Evolutionary conservation across 306 rosid species (phyloP).

Genomic region (Coriaria nepalensis): DNA sequence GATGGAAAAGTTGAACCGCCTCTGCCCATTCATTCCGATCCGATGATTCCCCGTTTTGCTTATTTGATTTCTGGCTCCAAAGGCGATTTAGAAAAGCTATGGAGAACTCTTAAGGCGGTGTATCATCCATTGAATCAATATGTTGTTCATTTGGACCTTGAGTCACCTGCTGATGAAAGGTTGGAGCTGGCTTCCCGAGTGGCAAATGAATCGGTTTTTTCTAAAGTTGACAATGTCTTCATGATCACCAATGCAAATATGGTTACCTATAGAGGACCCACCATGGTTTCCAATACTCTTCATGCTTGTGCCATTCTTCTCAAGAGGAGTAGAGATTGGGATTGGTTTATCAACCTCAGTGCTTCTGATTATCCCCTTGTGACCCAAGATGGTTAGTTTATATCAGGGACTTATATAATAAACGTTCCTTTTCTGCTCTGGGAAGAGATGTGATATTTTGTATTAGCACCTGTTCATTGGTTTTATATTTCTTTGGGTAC

Average conservation of each 20-base stretch:
- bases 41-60: constrained; percentile 59
- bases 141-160: constrained; percentile 84
- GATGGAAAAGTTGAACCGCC: constrained; percentile 33
- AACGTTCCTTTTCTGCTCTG: neutral
- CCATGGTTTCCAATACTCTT: constrained; percentile 91
- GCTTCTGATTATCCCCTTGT: constrained; percentile 98
- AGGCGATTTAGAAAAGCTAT: constrained; percentile 85
- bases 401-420: neutral
- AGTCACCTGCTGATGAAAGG: constrained; percentile 62
- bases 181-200: constrained; percentile 59
- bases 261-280: constrained; percentile 95
- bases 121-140: constrained; percentile 89
- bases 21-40: constrained; percentile 24
- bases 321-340: constrained; percentile 81
- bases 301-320: constrained; percentile 97
- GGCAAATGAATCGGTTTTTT: constrained; percentile 47
- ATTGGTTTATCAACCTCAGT: constrained; percentile 98
- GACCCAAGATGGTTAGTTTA: constrained; percentile 81
- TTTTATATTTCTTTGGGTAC: constrained; percentile 8
- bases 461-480: neutral
- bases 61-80: constrained; percentile 85
- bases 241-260: constrained; percentile 65
- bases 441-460: neutral
- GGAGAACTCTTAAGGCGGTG: constrained; percentile 80
- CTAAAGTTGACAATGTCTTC: constrained; percentile 61